Evolutionary conservation across 1,284 basidiomycete species (phyloP).

Genomic region (Papiliotrema terrestris): DNA sequence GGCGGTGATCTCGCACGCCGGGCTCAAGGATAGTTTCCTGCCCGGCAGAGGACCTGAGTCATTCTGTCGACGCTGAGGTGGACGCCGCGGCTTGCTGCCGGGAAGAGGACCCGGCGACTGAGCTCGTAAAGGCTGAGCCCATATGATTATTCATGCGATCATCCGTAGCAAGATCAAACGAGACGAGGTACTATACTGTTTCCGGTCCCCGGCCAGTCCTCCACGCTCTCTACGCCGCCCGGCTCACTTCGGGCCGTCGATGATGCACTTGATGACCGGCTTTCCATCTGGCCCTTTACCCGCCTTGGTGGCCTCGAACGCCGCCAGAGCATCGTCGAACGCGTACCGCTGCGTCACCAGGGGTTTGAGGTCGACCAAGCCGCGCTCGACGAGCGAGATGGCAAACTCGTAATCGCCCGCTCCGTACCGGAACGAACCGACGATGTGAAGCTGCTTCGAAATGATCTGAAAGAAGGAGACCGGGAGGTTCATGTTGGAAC

Average conservation of each 20-base stretch:
- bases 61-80: too few species aligned
- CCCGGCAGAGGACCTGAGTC: too few species aligned
- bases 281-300: constrained; percentile 67
- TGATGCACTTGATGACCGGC: constrained; percentile 48
- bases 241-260: constrained; percentile 35
- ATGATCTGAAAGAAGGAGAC: constrained; percentile 45
- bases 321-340: constrained; percentile 53
- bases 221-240: too few species aligned
- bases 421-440: constrained; percentile 50
- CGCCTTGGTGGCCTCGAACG: constrained; percentile 54
- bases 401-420: constrained; percentile 52
- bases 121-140: too few species aligned
- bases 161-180: too few species aligned
- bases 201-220: too few species aligned
- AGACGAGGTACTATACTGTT: too few species aligned
- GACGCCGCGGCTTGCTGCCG: too few species aligned
- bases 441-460: constrained; percentile 44
- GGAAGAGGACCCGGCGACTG: too few species aligned
- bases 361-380: constrained; percentile 55
- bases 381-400: constrained; percentile 55
- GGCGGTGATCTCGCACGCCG: too few species aligned
- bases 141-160: too few species aligned
- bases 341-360: constrained; percentile 59
- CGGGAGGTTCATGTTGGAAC: constrained; percentile 32
- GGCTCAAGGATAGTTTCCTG: too few species aligned